A percentile compares a stretch with the other conserved stretches of the same genome.
phyloP scores from a whole-genome alignment of 768 basidiomycete species.

The Panellus pusillus region DNA sequence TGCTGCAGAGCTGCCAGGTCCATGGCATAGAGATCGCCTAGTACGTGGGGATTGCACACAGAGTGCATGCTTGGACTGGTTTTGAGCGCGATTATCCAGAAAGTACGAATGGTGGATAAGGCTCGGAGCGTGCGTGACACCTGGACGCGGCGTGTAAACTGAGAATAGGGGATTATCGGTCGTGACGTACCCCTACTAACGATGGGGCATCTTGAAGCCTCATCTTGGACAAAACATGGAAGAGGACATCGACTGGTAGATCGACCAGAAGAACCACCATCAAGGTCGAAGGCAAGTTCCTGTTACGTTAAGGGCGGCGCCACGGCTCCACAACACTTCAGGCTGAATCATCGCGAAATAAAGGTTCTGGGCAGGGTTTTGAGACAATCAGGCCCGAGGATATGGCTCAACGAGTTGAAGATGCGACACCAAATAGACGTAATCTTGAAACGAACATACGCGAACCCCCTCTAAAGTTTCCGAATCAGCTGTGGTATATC shows the following conservation, averaged over 20 bases:
- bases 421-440: no score
- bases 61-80: slow-evolving; percentile 1
- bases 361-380: no score
- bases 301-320: no score
- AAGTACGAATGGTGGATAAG: slow-evolving; percentile 4
- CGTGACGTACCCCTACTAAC: slow-evolving; percentile 6
- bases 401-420: no score
- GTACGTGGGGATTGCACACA: neutral
- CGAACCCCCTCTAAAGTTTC: no score
- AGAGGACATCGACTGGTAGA: slow-evolving; percentile 8
- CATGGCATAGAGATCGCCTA: slow-evolving; percentile 3
- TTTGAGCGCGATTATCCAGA: slow-evolving; percentile 14
- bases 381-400: no score
- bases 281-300: neutral
- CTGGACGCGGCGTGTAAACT: neutral
- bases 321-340: no score
- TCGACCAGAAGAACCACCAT: slow-evolving; percentile 1
- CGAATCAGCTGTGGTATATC: no score
- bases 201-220: slow-evolving; percentile 4
- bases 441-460: no score
- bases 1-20: slow-evolving; percentile 1
- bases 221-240: neutral
- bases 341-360: no score
- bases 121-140: slow-evolving; percentile 5
- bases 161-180: neutral